phyloP scores from a whole-genome alignment of 805 yeast genomes.

The Vanderwaltozyma yarrowii region DNA sequence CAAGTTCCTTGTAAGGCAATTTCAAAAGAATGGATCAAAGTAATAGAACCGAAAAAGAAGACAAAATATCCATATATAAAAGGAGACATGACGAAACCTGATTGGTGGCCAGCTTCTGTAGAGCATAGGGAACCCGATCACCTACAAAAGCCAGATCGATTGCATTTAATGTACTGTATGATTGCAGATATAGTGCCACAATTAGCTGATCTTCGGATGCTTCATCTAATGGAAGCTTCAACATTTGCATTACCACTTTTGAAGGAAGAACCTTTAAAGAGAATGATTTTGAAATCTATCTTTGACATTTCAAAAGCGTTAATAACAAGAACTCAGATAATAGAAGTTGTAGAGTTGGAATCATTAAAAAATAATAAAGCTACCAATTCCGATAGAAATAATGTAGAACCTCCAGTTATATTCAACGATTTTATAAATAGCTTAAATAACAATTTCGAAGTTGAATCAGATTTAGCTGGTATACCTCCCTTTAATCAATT shows the following conservation, averaged over 20 bases:
- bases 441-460: no score
- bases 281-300: constrained; percentile 7
- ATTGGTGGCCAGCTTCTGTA: constrained; percentile 60
- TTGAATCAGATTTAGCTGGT: no score
- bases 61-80: constrained; percentile 50
- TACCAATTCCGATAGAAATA: no score
- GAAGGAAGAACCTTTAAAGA: constrained; percentile 9
- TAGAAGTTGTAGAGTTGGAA: no score
- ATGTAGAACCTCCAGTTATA: no score
- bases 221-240: constrained; percentile 9
- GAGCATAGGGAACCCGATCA: constrained; percentile 70
- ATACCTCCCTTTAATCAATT: no score
- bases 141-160: constrained; percentile 46
- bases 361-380: no score
- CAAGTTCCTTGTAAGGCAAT: constrained; percentile 50
- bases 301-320: constrained; percentile 8
- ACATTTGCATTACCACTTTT: constrained; percentile 12
- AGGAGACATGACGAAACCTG: constrained; percentile 41
- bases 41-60: constrained; percentile 59
- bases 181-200: constrained; percentile 13
- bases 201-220: constrained; percentile 4
- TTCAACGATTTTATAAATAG: no score
- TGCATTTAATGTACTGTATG: constrained; percentile 35
- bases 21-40: constrained; percentile 59
- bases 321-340: neutral